Percentiles rank a stretch among this genome's conserved stretches.
phyloP scores from a whole-genome alignment of 805 yeast species.

The Wilhelminamyces savonicus region DNA sequence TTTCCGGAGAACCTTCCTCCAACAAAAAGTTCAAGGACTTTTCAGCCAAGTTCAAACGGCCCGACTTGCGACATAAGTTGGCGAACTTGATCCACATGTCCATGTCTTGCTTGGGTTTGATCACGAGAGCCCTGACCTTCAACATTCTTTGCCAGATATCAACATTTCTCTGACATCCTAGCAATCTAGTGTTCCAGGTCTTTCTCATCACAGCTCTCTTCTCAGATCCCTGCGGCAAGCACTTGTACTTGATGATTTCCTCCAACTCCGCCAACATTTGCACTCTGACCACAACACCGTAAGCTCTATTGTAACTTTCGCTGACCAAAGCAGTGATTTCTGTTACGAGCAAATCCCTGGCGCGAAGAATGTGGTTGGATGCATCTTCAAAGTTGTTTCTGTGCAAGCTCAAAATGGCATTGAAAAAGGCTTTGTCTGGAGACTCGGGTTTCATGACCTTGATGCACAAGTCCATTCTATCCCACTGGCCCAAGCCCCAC shows the following conservation, averaged over 20 bases:
- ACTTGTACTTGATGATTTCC: conserved; percentile 86
- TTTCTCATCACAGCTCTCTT: conserved; percentile 72
- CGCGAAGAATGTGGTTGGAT: conserved; percentile 66
- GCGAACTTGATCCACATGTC: conserved; percentile 98
- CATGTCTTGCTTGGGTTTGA: conserved; percentile 94
- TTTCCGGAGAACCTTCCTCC: conserved; percentile 62
- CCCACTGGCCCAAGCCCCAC: conserved; percentile 98
- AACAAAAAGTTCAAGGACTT: conserved; percentile 76
- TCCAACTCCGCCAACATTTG: conserved; percentile 97
- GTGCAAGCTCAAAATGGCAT: conserved; percentile 82
- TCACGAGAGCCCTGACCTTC: conserved; percentile 86
- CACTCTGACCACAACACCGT: conserved; percentile 92
- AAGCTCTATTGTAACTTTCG: conserved; percentile 94
- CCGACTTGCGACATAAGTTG: conserved; percentile 89
- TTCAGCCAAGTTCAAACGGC: conserved; percentile 87
- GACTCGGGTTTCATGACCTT: conserved; percentile 86
- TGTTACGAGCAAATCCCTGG: conserved; percentile 84
- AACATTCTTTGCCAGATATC: conserved; percentile 98
- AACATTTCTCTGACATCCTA: conserved; percentile 94
- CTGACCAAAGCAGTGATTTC: conserved; percentile 92
- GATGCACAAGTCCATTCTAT: conserved; percentile 86
- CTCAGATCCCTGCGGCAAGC: conserved; percentile 76
- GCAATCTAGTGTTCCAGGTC: conserved; percentile 89
- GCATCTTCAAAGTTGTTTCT: conserved; percentile 83
- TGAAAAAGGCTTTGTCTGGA: conserved; percentile 92